These are phyloP conservation scores for Coffea canephora DNA, from an alignment of 257 asterid genomes.

Conservation along the genomic window DNA sequence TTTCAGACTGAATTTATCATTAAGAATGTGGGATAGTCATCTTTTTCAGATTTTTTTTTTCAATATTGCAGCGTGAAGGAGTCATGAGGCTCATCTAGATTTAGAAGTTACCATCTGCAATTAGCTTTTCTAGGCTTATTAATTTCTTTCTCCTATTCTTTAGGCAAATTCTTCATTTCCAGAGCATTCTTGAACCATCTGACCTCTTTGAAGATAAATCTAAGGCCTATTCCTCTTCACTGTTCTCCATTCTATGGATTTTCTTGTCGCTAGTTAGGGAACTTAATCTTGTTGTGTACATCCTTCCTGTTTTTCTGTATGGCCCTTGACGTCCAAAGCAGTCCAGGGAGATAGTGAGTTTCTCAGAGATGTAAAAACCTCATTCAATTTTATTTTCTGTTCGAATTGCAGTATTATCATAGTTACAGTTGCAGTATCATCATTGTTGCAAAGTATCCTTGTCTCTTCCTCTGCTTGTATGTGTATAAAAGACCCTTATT, in stretches of 20 bases:
- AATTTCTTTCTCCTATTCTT: neutral
- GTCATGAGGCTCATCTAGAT: neutral
- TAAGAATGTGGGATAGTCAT: neutral
- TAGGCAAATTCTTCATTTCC: neutral
- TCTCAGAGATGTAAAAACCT: neutral
- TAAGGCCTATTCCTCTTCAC: neutral
- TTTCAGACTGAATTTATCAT: neutral
- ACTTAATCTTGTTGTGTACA: neutral
- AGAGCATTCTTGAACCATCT: slow-evolving; percentile 12
- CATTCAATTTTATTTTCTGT: neutral
- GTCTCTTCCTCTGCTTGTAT: neutral
- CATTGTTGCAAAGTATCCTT: neutral
- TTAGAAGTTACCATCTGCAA: neutral
- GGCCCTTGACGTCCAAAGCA: neutral
- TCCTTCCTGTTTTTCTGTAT: too few species aligned
- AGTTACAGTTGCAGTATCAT: neutral
- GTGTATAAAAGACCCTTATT: neutral
- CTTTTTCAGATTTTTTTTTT: neutral
- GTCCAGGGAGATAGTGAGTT: neutral
- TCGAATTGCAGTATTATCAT: neutral
- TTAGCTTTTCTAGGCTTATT: neutral
- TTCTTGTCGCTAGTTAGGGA: neutral
- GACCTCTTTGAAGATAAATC: neutral
- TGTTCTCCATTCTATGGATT: neutral
- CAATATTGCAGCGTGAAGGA: neutral